A percentile compares a stretch with the other conserved stretches of the same genome.
Evolutionary conservation across 2,329 filamentous ascomycete genomes (phyloP).

Genomic region (Thielaviopsis populi): DNA sequence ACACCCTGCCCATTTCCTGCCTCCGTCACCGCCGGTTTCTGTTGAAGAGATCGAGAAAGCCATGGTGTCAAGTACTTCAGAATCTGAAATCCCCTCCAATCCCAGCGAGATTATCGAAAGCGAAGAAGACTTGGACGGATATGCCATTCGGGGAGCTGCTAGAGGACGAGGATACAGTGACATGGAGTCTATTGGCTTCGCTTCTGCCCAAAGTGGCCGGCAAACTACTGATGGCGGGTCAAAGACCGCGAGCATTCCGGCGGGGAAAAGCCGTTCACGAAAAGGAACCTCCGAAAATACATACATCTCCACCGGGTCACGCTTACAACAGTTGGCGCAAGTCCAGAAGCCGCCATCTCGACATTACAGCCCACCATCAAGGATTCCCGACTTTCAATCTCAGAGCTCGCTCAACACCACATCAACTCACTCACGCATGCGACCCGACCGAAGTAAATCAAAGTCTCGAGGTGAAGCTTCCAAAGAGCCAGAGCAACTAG

Average conservation of each 20-base stretch:
- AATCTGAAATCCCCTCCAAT: conserved; percentile 40
- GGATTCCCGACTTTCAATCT: conserved; percentile 1
- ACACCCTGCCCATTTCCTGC: conserved; percentile 62
- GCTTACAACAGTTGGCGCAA: conserved; percentile 23
- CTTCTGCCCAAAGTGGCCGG: conserved; percentile 43
- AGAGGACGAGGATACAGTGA: conserved; percentile 8
- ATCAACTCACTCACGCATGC: conserved; percentile 40
- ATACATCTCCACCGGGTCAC: conserved; percentile 50
- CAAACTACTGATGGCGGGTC: neutral
- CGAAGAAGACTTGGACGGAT: conserved; percentile 48
- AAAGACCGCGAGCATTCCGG: conserved; percentile 27
- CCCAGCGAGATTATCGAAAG: conserved; percentile 49
- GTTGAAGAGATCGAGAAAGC: conserved; percentile 49
- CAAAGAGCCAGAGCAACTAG: conserved; percentile 19
- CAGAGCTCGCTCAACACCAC: conserved; percentile 6
- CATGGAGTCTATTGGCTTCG: conserved; percentile 32
- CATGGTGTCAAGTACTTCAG: conserved; percentile 33
- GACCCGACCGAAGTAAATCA: neutral
- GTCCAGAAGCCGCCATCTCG: neutral
- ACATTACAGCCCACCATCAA: neutral
- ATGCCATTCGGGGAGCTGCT: neutral
- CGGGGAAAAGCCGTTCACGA: conserved; percentile 21
- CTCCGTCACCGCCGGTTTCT: conserved; percentile 69
- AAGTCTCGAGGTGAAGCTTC: neutral
- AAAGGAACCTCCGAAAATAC: conserved; percentile 38